Percentiles rank a stretch among this genome's conserved stretches.
phyloP scores from a whole-genome alignment of 345 rosid species.

The Euphorbia pulcherrima region DNA sequence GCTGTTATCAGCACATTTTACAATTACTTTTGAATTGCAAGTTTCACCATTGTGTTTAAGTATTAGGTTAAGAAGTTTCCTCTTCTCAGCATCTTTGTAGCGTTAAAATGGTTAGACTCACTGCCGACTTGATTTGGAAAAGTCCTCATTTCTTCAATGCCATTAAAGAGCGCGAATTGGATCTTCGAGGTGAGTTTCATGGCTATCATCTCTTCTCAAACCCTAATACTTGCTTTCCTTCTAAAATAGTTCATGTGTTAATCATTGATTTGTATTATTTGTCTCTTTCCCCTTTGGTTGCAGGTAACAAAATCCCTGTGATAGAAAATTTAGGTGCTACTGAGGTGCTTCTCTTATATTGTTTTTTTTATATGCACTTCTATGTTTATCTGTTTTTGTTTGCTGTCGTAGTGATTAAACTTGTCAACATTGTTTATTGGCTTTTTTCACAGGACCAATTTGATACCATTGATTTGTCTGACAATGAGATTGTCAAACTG shows the following conservation, averaged over 20 bases:
- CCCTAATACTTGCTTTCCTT: conserved; percentile 16
- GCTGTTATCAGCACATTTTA: neutral
- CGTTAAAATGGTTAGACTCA: conserved; percentile 80
- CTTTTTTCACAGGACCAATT: conserved; percentile 83
- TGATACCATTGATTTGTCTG: conserved; percentile 93
- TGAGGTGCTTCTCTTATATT: conserved; percentile 48
- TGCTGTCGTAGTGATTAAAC: neutral
- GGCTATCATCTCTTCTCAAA: neutral
- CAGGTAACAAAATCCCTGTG: conserved; percentile 94
- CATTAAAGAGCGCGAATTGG: conserved; percentile 89
- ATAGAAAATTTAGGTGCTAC: conserved; percentile 99
- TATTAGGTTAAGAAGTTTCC: neutral
- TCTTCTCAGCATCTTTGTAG: neutral
- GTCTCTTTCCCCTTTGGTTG: neutral
- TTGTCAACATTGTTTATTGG: neutral
- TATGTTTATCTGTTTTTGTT: neutral
- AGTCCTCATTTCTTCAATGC: conserved; percentile 99
- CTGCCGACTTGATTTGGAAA: conserved; percentile 97
- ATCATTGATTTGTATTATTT: neutral
- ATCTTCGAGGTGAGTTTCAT: conserved; percentile 68
- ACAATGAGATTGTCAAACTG: conserved; percentile 98
- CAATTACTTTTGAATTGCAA: neutral
- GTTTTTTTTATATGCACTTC: neutral
- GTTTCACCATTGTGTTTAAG: neutral
- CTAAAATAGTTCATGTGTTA: neutral